phyloP scores from a whole-genome alignment of 306 rosid species.

The Fragaria iinumae region DNA sequence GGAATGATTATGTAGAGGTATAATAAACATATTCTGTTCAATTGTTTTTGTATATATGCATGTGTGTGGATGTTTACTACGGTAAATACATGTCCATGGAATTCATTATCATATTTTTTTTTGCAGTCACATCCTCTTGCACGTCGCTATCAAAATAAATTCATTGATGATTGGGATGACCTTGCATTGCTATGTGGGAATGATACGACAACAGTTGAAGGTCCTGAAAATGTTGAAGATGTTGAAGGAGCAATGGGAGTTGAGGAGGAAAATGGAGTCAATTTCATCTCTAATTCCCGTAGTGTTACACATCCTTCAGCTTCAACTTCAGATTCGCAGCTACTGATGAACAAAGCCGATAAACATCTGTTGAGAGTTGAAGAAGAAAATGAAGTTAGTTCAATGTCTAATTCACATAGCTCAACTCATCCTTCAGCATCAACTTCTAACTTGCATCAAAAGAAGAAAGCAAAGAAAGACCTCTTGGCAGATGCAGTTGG shows the following conservation, averaged over 20 bases:
- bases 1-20: not conserved
- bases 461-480: not conserved
- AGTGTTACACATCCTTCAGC: not conserved
- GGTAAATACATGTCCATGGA: not conserved
- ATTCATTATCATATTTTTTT: not conserved
- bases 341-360: not conserved
- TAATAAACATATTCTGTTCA: not conserved
- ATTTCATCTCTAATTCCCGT: constrained; percentile 1
- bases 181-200: not conserved
- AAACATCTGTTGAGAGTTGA: not conserved
- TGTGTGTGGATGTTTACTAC: not conserved
- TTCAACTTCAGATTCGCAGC: not conserved
- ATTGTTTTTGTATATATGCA: not conserved
- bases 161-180: not conserved
- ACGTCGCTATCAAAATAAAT: not conserved
- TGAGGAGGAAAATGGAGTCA: constrained; percentile 1
- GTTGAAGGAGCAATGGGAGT: not conserved
- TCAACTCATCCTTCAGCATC: not conserved
- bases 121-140: constrained; percentile 1
- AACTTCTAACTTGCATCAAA: not conserved
- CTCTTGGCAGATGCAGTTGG: not conserved
- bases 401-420: not conserved
- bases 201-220: not conserved
- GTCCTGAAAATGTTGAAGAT: not conserved
- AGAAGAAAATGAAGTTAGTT: not conserved